Evolutionary conservation across 2,329 filamentous ascomycete species (phyloP), one percentile per base, ranked within the genome.

Genomic region (Diaporthe sp.): DNA sequence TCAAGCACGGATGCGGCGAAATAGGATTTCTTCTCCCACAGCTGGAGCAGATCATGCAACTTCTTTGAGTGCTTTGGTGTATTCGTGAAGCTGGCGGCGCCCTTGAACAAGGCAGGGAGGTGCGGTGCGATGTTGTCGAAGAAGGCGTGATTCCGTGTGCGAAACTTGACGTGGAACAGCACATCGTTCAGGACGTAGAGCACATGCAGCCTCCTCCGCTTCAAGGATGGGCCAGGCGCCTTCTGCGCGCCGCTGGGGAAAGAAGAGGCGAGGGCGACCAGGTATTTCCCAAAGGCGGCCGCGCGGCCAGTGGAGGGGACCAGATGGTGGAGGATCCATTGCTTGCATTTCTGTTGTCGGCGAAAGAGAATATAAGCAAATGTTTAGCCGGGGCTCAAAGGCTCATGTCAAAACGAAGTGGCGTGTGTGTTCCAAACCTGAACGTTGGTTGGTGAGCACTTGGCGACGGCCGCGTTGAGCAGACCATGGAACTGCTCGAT

Each of bases 131-230:
- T 82, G 68, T 88, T 87, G 57, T 85, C 84, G 69, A 87, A 88
- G 77, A 95, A 88, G 74, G 83, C 83, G 55, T 86, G 84, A 69
- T 86, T 83, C 55, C 86, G 86, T 25, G 84, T 83, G 66, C 87
- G 85, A 75, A 89, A 85, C 77, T 90, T 89, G 74, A 89, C 86
- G 80, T 96, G 93, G 81, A 95, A 92, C 33, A 97, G 86, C 35
- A 94, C 85, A 82, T 98, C 95, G 83, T 92, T 96, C 75, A 97
- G 79, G 55, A 97, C 84, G 82, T 96, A 96, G 8, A 97, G 87
- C 8, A 97, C 83, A 82, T 96, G 92, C 19, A 97, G 87, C 22
- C 92, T 90, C 79, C 91, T 93, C 76, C 94, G 90, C 80, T 91
- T 92, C 42, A 88, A 84, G 64, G 92, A 94, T 3, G 90, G 86